Percentiles rank a stretch among this genome's conserved stretches.
Conservation (phyloP, 1,284 basidiomycete species). For the Heterobasidion annosum region DNA sequence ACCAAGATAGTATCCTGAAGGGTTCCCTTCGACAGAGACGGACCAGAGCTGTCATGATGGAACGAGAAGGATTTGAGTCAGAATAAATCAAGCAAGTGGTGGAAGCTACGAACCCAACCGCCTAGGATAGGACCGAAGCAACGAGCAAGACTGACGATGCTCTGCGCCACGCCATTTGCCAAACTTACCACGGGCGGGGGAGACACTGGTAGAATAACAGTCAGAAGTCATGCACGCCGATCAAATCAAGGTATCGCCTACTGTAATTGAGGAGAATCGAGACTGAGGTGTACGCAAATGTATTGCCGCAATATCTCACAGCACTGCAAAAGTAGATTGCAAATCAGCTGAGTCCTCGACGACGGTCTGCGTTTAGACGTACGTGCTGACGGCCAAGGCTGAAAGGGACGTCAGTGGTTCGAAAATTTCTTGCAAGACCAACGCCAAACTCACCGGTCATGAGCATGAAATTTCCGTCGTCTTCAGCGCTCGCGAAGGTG, state of each 20-base stretch:
- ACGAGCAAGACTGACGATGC: slow-evolving; percentile 74
- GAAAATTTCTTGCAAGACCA: slow-evolving; percentile 5
- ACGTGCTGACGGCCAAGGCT: slow-evolving; percentile 71
- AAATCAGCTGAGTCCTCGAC: neutral
- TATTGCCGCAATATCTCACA: slow-evolving; percentile 66
- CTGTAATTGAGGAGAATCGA: slow-evolving; percentile 78
- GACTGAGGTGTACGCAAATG: slow-evolving; percentile 72
- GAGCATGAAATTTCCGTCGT: slow-evolving; percentile 57
- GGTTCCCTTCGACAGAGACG: slow-evolving; percentile 54
- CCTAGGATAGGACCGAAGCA: slow-evolving; percentile 74
- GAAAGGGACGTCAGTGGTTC: slow-evolving; percentile 8
- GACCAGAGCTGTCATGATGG: slow-evolving; percentile 51
- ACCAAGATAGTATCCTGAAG: slow-evolving; percentile 64
- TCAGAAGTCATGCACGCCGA: neutral
- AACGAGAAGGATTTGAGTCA: neutral
- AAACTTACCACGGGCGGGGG: slow-evolving; percentile 68
- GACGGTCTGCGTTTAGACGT: slow-evolving; percentile 19
- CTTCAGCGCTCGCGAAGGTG: slow-evolving; percentile 47
- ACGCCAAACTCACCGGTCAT: slow-evolving; percentile 49
- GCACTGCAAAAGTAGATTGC: slow-evolving; percentile 23
- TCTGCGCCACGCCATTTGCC: slow-evolving; percentile 77
- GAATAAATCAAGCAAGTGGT: neutral
- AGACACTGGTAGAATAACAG: slow-evolving; percentile 45
- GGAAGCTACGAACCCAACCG: slow-evolving; percentile 47
- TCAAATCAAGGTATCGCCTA: slow-evolving; percentile 22